Percentiles rank a stretch among this genome's conserved stretches.
Conservation (phyloP, 345 rosid genomes). For the Dovyalis caffra region DNA sequence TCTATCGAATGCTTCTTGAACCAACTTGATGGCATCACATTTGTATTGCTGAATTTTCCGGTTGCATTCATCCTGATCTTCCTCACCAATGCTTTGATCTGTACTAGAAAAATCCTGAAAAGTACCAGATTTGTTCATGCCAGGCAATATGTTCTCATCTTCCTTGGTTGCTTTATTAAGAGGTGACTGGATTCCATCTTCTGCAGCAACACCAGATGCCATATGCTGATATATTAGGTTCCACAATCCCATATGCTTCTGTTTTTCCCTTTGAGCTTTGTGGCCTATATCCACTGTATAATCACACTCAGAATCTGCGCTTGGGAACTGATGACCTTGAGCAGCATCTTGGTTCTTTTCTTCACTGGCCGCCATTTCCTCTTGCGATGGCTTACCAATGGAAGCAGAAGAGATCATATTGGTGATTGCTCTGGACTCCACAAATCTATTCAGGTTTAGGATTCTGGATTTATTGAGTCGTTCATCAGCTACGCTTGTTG, state of each 20-base stretch:
- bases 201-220: constrained; percentile 57
- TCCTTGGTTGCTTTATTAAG: constrained; percentile 32
- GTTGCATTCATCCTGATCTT: constrained; percentile 32
- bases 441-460: not conserved
- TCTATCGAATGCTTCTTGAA: constrained; percentile 76
- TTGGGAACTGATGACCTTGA: constrained; percentile 5
- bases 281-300: constrained; percentile 11
- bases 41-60: constrained; percentile 40
- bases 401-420: constrained; percentile 1
- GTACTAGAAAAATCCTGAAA: constrained; percentile 15
- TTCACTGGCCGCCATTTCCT: constrained; percentile 13
- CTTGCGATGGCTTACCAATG: constrained; percentile 13
- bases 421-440: constrained; percentile 1
- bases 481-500: not conserved
- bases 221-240: constrained; percentile 66
- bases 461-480: not conserved
- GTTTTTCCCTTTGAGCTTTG: constrained; percentile 42
- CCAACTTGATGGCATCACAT: constrained; percentile 59
- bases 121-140: constrained; percentile 16
- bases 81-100: constrained; percentile 15
- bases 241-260: constrained; percentile 61
- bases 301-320: constrained; percentile 21
- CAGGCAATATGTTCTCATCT: constrained; percentile 8
- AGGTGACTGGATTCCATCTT: constrained; percentile 30
- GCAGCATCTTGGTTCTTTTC: constrained; percentile 20